These are phyloP conservation scores for Metarhizium anisopliae DNA, from an alignment of 2,329 filamentous ascomycete species.

Conservation along the genomic window DNA sequence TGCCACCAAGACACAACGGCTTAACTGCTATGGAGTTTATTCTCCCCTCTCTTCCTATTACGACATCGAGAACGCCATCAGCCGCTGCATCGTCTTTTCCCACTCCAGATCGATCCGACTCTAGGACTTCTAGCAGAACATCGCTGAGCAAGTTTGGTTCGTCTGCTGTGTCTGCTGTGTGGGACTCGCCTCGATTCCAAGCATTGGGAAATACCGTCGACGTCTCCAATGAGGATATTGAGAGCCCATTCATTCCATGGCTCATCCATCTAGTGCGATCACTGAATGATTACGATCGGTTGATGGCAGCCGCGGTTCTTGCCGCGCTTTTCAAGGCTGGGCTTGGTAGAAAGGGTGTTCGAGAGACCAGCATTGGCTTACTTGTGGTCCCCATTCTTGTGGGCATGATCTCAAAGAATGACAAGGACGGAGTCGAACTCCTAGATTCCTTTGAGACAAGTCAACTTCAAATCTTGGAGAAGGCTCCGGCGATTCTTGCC, in stretches of 20 bases:
- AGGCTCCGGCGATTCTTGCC: slow-evolving; percentile 66
- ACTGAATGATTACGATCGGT: slow-evolving; percentile 45
- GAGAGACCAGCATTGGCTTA: slow-evolving; percentile 56
- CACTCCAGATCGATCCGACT: slow-evolving; percentile 16
- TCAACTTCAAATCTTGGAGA: slow-evolving; percentile 47
- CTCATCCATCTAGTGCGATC: slow-evolving; percentile 56
- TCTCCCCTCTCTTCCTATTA: slow-evolving; percentile 45
- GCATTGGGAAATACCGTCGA: slow-evolving; percentile 19
- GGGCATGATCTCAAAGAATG: slow-evolving; percentile 41
- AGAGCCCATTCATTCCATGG: slow-evolving; percentile 66
- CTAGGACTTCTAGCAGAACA: slow-evolving; percentile 19
- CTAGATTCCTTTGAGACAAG: slow-evolving; percentile 27
- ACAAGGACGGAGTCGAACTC: slow-evolving; percentile 35
- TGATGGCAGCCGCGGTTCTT: slow-evolving; percentile 62
- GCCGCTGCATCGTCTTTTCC: slow-evolving; percentile 15
- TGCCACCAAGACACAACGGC: slow-evolving; percentile 10
- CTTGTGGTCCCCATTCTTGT: slow-evolving; percentile 64
- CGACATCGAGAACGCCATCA: slow-evolving; percentile 23
- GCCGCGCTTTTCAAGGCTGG: slow-evolving; percentile 61
- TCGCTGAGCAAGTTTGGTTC: slow-evolving; percentile 20
- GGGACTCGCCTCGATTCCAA: slow-evolving; percentile 24
- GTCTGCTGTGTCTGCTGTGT: slow-evolving; percentile 17
- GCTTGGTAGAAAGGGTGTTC: slow-evolving; percentile 48
- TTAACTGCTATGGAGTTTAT: slow-evolving; percentile 54
- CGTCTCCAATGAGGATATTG: slow-evolving; percentile 45